These are phyloP conservation scores for Mariannaea sp. DNA, from an alignment of 2,329 filamentous ascomycete species.

Conservation along the genomic window DNA sequence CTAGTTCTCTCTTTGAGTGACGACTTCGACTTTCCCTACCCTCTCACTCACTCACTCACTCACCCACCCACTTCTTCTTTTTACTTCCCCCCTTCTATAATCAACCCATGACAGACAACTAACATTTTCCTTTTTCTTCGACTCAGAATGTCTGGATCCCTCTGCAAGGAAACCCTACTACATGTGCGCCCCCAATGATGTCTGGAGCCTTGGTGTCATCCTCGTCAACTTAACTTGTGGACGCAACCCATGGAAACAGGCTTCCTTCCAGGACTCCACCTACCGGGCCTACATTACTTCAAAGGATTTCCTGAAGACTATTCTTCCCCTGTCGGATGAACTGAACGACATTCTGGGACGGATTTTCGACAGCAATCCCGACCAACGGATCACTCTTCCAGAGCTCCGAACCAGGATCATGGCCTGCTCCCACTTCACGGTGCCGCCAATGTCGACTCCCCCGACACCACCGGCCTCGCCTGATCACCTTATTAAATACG, in stretches of 20 bases:
- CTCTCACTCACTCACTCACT: too few relatives aligned
- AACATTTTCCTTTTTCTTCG: constrained; percentile 33
- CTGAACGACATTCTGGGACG: constrained; percentile 84
- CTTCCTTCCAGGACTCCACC: constrained; percentile 89
- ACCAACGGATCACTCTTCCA: constrained; percentile 77
- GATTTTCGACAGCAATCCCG: constrained; percentile 86
- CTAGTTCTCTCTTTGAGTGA: too few relatives aligned
- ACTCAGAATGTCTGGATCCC: constrained; percentile 84
- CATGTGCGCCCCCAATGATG: constrained; percentile 90
- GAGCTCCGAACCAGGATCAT: constrained; percentile 80
- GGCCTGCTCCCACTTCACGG: constrained; percentile 76
- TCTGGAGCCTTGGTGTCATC: constrained; percentile 98
- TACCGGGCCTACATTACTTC: constrained; percentile 90
- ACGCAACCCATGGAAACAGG: constrained; percentile 98
- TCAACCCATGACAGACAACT: constrained; percentile 30
- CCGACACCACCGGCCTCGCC: constrained; percentile 51
- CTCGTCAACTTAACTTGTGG: constrained; percentile 97
- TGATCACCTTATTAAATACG: constrained; percentile 50
- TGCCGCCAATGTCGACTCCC: constrained; percentile 44
- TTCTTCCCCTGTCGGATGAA: constrained; percentile 87
- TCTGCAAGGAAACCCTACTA: constrained; percentile 77
- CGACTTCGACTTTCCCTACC: too few relatives aligned
- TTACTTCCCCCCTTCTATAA: constrained; percentile 23
- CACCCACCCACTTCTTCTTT: too few relatives aligned
- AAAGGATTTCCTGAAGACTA: constrained; percentile 86